Evolutionary conservation across 768 basidiomycete genomes (phyloP), one percentile per base, ranked within the genome.

Genomic region (Trametes gibbosa): DNA sequence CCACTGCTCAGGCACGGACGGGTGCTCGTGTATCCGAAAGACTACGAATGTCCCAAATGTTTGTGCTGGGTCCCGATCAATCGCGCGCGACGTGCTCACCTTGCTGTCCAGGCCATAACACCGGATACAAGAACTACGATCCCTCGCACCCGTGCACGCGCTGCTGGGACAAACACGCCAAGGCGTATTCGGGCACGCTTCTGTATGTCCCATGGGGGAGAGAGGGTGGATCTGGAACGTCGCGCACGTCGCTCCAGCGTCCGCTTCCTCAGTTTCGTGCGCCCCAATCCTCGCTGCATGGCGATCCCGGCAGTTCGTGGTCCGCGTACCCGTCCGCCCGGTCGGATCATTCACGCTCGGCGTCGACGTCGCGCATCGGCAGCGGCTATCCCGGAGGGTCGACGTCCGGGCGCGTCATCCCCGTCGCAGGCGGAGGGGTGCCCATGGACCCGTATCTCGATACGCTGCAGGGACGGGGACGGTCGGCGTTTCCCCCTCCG

Each of bases 81-180:
- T 56, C 13, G 41, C 21, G 17, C 10, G 32, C 35, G 12, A 27
- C 14, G 12, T 47, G 41, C 45, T 41, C 34, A 12, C 50, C 25
- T n/a, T 21, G 24, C 47, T 58, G 39, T 17, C 37, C 58, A 92
- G 90, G 90, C 65, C 75, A 76, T 39, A 92, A 93, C 69, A 83
- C 80, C 0, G 90, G 91, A 2, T 92, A 85, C 73, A 90, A 89
- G 70, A 75, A 80, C 56, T 75, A 74, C 37, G 88, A 92, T 69
- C 87, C 88, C 0, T 68, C 76, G 1, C 75, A 83, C 56, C 87
- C 90, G 6, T 92, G 91, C 67, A 76, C 77, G 58, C 81, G 80
- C 56, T 93, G 92, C 74, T 93, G 90, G 91, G 73, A 78, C 6
- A 85, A 84, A 63, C 86, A 86, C 70, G 78, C 79, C 0, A 84